phyloP scores from a whole-genome alignment of 805 yeast genomes.

The Limtongozyma cylindracea region DNA sequence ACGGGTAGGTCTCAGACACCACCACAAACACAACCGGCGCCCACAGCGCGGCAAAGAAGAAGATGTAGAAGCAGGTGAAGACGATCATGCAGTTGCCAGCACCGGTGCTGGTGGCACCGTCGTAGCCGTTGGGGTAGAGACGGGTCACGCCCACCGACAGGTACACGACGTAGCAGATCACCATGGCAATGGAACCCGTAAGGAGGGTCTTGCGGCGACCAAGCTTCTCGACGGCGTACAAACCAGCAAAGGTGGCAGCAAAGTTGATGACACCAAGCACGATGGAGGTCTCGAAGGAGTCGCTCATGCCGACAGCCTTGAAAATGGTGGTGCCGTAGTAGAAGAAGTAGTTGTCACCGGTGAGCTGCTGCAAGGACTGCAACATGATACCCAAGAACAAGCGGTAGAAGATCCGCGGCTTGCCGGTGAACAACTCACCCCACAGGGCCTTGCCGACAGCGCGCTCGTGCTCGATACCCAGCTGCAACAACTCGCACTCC shows the following conservation, averaged over 20 bases:
- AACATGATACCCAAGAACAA: not conserved
- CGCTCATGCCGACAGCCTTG: conserved; percentile 19
- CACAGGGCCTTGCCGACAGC: not conserved
- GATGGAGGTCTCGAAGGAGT: conserved; percentile 31
- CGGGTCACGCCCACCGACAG: conserved; percentile 31
- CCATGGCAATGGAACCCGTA: conserved; percentile 25
- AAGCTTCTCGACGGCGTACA: conserved; percentile 19
- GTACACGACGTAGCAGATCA: conserved; percentile 28
- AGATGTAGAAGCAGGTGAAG: not conserved
- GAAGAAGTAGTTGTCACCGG: conserved; percentile 41
- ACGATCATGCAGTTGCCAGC: not conserved
- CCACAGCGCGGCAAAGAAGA: not conserved
- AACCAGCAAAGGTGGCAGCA: conserved; percentile 24
- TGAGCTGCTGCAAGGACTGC: conserved; percentile 2
- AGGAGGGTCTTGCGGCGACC: conserved; percentile 28
- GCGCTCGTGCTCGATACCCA: not conserved
- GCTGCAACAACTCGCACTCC: not conserved
- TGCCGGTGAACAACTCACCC: not conserved
- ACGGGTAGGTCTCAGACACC: not conserved
- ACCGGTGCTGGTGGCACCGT: conserved; percentile 3
- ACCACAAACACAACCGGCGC: not conserved
- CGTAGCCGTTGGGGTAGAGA: conserved; percentile 14
- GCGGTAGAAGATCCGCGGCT: not conserved
- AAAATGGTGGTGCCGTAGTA: conserved; percentile 35
- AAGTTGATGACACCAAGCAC: conserved; percentile 29